These are phyloP conservation scores for Castanea mollissima DNA, from an alignment of 306 rosid species.

Conservation along the genomic window DNA sequence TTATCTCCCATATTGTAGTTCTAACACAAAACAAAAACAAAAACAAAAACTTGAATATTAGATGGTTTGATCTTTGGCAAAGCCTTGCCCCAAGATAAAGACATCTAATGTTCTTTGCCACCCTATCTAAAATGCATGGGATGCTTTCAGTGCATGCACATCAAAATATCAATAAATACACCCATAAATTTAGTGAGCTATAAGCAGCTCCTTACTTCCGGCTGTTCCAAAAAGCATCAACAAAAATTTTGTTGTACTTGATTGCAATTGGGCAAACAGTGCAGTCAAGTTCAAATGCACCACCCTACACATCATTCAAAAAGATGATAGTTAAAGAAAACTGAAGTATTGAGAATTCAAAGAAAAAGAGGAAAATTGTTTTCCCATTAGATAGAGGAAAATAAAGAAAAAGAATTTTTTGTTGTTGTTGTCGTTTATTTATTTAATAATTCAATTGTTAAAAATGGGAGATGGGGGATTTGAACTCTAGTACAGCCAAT, in stretches of 20 bases:
- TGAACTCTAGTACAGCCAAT: too few relatives aligned
- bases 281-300: slow-evolving; percentile 93
- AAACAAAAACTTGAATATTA: background rate
- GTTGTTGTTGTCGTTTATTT: too few relatives aligned
- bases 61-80: background rate
- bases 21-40: background rate
- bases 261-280: slow-evolving; percentile 94
- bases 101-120: background rate
- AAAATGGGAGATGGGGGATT: too few relatives aligned
- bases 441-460: too few relatives aligned
- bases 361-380: background rate
- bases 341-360: slow-evolving; percentile 7
- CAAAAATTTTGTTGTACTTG: slow-evolving; percentile 95
- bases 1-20: background rate
- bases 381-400: background rate
- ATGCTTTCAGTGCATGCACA: background rate
- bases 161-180: background rate
- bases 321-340: slow-evolving; percentile 11
- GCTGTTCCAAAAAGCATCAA: slow-evolving; percentile 99
- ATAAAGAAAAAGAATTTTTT: background rate
- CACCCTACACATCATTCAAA: slow-evolving; percentile 53
- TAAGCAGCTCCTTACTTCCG: slow-evolving; percentile 67
- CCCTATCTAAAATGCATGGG: background rate
- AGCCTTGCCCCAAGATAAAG: background rate
- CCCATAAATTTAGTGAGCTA: slow-evolving; percentile 3